These are phyloP conservation scores for Hygrophoropsis aurantiaca DNA, from an alignment of 768 basidiomycete species.

Conservation along the genomic window DNA sequence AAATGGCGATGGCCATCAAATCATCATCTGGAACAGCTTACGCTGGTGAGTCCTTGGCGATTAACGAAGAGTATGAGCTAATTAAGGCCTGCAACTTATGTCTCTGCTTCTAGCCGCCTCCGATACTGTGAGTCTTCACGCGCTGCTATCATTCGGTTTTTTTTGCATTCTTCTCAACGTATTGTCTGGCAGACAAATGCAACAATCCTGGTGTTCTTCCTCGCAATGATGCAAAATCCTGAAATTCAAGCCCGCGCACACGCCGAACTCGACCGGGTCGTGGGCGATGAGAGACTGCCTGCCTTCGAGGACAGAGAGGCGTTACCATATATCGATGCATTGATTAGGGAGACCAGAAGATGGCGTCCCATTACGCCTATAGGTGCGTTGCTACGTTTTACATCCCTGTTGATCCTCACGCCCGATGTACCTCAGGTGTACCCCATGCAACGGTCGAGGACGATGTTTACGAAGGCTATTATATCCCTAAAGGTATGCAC, in stretches of 20 bases:
- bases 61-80: not conserved
- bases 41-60: conserved; percentile 10
- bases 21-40: conserved; percentile 1
- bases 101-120: conserved; percentile 3
- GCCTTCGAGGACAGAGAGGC: not conserved
- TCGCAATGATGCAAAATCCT: not conserved
- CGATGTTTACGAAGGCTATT: conserved; percentile 18
- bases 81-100: not conserved
- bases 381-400: not conserved
- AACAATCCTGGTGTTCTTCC: not conserved
- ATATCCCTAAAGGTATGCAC: conserved; percentile 17
- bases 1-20: not conserved
- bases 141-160: no score
- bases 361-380: conserved; percentile 19
- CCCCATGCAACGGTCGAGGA: conserved; percentile 6
- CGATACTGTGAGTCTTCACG: conserved; percentile 12
- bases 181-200: not conserved
- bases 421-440: not conserved
- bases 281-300: not conserved
- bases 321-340: conserved; percentile 17
- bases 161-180: not conserved
- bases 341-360: conserved; percentile 26
- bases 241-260: not conserved
- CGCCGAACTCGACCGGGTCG: not conserved
- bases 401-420: not conserved